Conservation (phyloP, 306 rosid species). For the Quercus parvula region DNA sequence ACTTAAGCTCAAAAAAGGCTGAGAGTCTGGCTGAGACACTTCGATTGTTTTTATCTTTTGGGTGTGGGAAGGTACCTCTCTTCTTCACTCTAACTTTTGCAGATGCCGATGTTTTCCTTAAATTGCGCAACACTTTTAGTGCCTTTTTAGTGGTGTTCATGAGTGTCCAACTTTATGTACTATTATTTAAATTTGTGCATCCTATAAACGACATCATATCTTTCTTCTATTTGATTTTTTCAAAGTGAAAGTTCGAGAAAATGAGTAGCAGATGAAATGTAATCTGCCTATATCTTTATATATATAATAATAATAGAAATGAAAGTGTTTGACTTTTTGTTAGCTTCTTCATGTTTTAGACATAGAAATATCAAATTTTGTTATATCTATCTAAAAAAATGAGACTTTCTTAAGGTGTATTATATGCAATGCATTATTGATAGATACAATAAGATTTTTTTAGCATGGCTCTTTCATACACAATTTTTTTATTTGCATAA, state of each 20-base stretch:
- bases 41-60: slow-evolving; percentile 24
- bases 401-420: too few species aligned
- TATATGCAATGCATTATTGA: too few species aligned
- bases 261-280: not conserved
- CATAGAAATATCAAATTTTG: too few species aligned
- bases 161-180: slow-evolving; percentile 32
- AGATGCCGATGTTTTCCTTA: slow-evolving; percentile 45
- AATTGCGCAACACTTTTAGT: slow-evolving; percentile 52
- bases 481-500: too few species aligned
- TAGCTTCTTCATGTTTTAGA: too few species aligned
- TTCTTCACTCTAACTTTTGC: slow-evolving; percentile 27
- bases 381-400: too few species aligned
- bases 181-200: slow-evolving; percentile 30
- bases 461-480: too few species aligned
- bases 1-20: slow-evolving; percentile 30
- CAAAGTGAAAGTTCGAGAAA: not conserved
- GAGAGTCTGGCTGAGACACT: slow-evolving; percentile 7
- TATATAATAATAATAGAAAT: too few species aligned
- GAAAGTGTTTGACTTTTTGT: too few species aligned
- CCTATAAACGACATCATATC: not conserved
- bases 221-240: not conserved
- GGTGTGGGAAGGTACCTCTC: slow-evolving; percentile 18
- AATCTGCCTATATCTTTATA: too few species aligned
- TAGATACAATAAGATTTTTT: too few species aligned
- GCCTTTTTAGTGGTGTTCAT: slow-evolving; percentile 39